Conservation (phyloP, 495 filamentous ascomycete genomes). For the Xylona heveae region DNA sequence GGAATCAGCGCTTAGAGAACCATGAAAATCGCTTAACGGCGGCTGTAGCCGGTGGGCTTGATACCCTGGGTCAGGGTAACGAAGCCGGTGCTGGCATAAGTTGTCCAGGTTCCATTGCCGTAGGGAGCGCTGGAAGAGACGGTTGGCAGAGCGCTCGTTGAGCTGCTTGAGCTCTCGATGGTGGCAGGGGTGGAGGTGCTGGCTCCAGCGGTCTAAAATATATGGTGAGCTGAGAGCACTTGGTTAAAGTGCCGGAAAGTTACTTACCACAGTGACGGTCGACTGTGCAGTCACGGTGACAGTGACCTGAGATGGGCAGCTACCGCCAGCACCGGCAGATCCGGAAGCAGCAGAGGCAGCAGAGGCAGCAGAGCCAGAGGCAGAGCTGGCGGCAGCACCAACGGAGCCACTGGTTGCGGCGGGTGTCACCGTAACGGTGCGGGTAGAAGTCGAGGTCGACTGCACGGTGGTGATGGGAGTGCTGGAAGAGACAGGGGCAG, state of each 20-base stretch:
- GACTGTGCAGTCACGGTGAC: conserved; percentile 3
- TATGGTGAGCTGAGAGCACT: not conserved
- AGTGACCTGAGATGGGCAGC: conserved; percentile 1
- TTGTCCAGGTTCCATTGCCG: conserved; percentile 1
- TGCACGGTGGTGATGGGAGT: conserved; percentile 21
- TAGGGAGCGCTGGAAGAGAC: conserved; percentile 1
- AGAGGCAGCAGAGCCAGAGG: conserved; percentile 11
- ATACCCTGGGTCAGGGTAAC: conserved; percentile 9
- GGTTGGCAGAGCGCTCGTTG: not conserved
- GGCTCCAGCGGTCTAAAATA: conserved; percentile 1
- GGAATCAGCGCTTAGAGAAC: not conserved
- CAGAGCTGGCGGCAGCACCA: conserved; percentile 12
- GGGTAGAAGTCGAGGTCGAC: conserved; percentile 16
- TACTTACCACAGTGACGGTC: conserved; percentile 5
- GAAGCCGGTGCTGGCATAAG: conserved; percentile 19
- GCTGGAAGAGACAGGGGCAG: conserved; percentile 4
- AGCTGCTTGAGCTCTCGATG: not conserved
- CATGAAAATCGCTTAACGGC: no score
- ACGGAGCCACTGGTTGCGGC: conserved; percentile 23
- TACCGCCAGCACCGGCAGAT: not conserved
- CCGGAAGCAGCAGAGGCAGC: not conserved
- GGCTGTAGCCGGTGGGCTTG: not conserved
- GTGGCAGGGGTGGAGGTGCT: not conserved
- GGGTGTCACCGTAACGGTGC: conserved; percentile 41
- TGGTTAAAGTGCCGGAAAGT: not conserved